phyloP scores from a whole-genome alignment of 768 basidiomycete genomes.

The Termitomyces sp. region DNA sequence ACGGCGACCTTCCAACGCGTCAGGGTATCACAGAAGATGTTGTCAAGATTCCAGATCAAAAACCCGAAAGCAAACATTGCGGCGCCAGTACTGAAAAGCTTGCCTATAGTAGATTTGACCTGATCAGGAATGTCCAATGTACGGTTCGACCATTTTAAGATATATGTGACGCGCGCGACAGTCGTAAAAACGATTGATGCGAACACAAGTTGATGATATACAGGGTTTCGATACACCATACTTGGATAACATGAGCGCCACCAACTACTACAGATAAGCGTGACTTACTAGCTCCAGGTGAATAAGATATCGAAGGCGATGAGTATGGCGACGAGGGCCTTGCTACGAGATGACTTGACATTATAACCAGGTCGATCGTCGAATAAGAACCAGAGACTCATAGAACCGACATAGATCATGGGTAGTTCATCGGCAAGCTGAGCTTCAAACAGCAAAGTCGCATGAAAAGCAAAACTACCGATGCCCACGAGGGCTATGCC shows the following conservation, averaged over 20 bases:
- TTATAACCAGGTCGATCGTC: conserved; percentile 51
- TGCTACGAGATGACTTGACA: conserved; percentile 30
- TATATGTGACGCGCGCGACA: conserved; percentile 43
- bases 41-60: conserved; percentile 77
- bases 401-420: conserved; percentile 71
- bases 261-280: background rate
- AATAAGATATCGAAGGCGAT: conserved; percentile 54
- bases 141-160: conserved; percentile 41
- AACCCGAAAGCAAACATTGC: conserved; percentile 60
- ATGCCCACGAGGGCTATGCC: conserved; percentile 68
- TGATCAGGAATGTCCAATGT: conserved; percentile 36
- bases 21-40: conserved; percentile 60
- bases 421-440: conserved; percentile 82
- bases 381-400: conserved; percentile 55
- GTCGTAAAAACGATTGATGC: conserved; percentile 48
- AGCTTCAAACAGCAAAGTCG: conserved; percentile 67
- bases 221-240: conserved; percentile 62
- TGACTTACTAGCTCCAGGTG: conserved; percentile 67
- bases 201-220: conserved; percentile 79
- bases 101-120: conserved; percentile 34
- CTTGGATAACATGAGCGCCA: conserved; percentile 28
- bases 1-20: conserved; percentile 50
- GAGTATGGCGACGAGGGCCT: conserved; percentile 30
- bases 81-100: conserved; percentile 49
- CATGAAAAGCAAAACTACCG: conserved; percentile 77